Conservation (phyloP, 192 early-diverging fungal species). For the Chytriomyces sp. region DNA sequence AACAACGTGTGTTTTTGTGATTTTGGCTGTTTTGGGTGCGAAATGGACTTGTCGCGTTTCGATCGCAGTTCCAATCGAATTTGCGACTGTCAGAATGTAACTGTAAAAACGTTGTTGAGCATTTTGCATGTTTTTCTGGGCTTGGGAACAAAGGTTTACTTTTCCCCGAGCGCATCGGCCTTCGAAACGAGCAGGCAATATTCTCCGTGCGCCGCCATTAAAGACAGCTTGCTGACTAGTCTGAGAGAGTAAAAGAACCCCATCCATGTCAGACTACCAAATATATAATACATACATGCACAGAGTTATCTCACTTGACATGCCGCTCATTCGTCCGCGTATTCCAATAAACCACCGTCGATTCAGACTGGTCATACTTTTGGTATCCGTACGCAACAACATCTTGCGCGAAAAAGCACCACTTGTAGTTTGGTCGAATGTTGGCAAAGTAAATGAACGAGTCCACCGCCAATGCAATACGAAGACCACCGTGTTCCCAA, state of each 20-base stretch:
- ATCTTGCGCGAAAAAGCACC: constrained; percentile 55
- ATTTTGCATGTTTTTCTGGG: not conserved
- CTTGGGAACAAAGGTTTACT: constrained; percentile 21
- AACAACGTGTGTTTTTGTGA: constrained; percentile 54
- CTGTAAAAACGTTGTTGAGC: constrained; percentile 27
- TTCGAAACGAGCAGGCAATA: constrained; percentile 58
- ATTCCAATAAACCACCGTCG: constrained; percentile 61
- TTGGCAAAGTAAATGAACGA: constrained; percentile 69
- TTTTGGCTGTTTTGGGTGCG: constrained; percentile 48
- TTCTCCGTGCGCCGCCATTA: constrained; percentile 52
- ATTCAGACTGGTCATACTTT: constrained; percentile 50
- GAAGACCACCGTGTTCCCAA: constrained; percentile 64
- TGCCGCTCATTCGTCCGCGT: constrained; percentile 57
- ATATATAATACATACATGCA: not conserved
- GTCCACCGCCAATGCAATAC: constrained; percentile 65
- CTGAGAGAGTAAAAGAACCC: constrained; percentile 22
- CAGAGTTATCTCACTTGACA: constrained; percentile 45
- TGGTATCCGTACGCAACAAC: constrained; percentile 58
- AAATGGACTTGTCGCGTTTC: constrained; percentile 61
- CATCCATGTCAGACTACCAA: not conserved
- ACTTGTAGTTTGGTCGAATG: constrained; percentile 62
- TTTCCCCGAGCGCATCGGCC: constrained; percentile 38
- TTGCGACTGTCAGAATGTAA: constrained; percentile 54
- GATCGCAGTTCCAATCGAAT: constrained; percentile 61
- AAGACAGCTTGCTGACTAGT: constrained; percentile 46